Evolutionary conservation across 2,329 filamentous ascomycete genomes (phyloP), one percentile per base, ranked within the genome.

Genomic region (Fusarium oxysporum): DNA sequence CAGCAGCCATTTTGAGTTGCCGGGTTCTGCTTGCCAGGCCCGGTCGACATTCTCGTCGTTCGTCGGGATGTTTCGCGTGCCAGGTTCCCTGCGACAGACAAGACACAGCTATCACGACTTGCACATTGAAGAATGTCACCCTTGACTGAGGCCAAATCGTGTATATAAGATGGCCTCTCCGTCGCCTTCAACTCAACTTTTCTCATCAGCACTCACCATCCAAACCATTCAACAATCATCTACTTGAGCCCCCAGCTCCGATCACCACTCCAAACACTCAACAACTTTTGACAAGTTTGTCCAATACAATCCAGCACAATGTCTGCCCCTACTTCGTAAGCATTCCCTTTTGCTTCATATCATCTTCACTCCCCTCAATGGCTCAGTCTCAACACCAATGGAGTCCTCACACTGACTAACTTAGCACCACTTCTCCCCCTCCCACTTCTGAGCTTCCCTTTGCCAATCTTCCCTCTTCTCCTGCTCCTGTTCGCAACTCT

Each of bases 301-400:
- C 71, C 67, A 60, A 40, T 37, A 67, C 54, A 70, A 69, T 70
- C 57, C 56, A 73, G 55, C 71, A 73, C 53, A 76, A 73, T 78
- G 76, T 78, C 76, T 78, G 74, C 76, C 67, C 76, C 76, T 58
- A 73, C 70, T 44, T 65, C 68, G 76, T 78, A 78, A 78, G 76
- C 56, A 56, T 23, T 41, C 19, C 54, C 50, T 40, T 47, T 53
- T 45, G 30, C 44, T 43, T 47, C 28, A 5, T 35, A 30, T n/a
- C 45, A 59, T 32, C 40, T 25, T 32, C 43, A 33, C 35, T 33
- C 30, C 47, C 40, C 40, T 50, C 43, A 51, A 43, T 50, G 58
- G 35, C 61, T 63, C 32, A 62, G 25, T 51, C 60, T 65, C 44
- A 53, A 28, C 35, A 61, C 41, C 50, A 71, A 45, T 45, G 54